Percentiles rank a stretch among this genome's conserved stretches.
phyloP scores from a whole-genome alignment of 164 flowering plant genomes.

The Sedum album region DNA sequence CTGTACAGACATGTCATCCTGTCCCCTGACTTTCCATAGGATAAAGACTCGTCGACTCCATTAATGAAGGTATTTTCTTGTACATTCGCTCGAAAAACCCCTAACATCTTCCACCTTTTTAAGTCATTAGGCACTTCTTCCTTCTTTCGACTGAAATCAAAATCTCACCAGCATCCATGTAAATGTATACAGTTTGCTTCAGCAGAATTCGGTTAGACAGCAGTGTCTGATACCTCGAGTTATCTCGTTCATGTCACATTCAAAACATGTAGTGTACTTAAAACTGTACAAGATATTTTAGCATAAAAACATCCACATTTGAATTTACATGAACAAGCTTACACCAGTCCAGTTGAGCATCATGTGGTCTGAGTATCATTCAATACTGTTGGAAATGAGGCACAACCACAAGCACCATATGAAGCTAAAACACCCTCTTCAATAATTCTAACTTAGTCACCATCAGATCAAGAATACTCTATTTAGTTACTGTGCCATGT shows the following conservation, averaged over 20 bases:
- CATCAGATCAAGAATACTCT: too few species aligned
- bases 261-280: neutral
- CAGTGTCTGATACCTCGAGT: neutral
- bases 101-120: neutral
- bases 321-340: neutral
- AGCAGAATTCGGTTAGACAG: neutral
- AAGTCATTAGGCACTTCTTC: too few species aligned
- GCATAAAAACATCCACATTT: neutral
- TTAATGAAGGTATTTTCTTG: neutral
- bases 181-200: neutral
- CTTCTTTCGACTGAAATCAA: too few species aligned
- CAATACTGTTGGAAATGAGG: too few species aligned
- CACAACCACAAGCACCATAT: too few species aligned
- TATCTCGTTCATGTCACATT: neutral
- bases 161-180: neutral
- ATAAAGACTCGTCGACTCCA: neutral
- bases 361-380: too few species aligned
- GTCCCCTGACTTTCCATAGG: neutral
- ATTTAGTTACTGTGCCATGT: too few species aligned
- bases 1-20: neutral
- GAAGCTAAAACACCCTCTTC: too few species aligned
- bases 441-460: too few species aligned
- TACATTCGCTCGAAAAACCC: neutral
- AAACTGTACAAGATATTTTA: neutral
- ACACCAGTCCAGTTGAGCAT: too few species aligned